Evolutionary conservation across 2,329 filamentous ascomycete species (phyloP).

Genomic region (Akanthomyces uredinophilus): DNA sequence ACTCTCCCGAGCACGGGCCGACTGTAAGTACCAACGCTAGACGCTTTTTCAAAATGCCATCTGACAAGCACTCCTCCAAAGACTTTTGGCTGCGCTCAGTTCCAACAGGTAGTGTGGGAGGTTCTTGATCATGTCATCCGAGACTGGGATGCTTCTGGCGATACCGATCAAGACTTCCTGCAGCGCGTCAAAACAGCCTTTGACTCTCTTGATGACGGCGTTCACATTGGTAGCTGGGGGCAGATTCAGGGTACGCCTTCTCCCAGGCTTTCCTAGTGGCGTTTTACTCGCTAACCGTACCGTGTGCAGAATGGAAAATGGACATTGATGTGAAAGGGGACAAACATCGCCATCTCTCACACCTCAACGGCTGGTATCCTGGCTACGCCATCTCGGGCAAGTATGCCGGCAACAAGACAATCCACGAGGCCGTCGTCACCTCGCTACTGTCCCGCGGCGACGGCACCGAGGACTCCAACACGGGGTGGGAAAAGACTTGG

Average conservation of each 20-base stretch:
- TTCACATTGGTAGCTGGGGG: slow-evolving; percentile 27
- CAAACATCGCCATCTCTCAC: slow-evolving; percentile 43
- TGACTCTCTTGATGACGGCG: slow-evolving; percentile 25
- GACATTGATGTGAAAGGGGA: slow-evolving; percentile 24
- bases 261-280: too few relatives aligned
- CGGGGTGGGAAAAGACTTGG: slow-evolving; percentile 57
- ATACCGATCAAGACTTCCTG: slow-evolving; percentile 27
- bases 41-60: background rate
- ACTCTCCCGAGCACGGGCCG: slow-evolving; percentile 52
- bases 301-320: slow-evolving; percentile 28
- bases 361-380: slow-evolving; percentile 52
- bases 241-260: slow-evolving; percentile 21
- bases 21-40: slow-evolving; percentile 20
- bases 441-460: slow-evolving; percentile 42
- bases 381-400: slow-evolving; percentile 44
- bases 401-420: slow-evolving; percentile 38
- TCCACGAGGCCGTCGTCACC: slow-evolving; percentile 37
- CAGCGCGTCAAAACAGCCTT: slow-evolving; percentile 28
- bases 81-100: slow-evolving; percentile 50
- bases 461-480: slow-evolving; percentile 46
- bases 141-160: slow-evolving; percentile 20
- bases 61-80: background rate
- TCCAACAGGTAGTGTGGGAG: slow-evolving; percentile 46
- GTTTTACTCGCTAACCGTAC: too few relatives aligned
- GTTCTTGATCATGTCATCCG: slow-evolving; percentile 34